Percentiles rank a stretch among this genome's conserved stretches.
Evolutionary conservation across 2,329 filamentous ascomycete species (phyloP).

Genomic region (Metarhizium robertsii): DNA sequence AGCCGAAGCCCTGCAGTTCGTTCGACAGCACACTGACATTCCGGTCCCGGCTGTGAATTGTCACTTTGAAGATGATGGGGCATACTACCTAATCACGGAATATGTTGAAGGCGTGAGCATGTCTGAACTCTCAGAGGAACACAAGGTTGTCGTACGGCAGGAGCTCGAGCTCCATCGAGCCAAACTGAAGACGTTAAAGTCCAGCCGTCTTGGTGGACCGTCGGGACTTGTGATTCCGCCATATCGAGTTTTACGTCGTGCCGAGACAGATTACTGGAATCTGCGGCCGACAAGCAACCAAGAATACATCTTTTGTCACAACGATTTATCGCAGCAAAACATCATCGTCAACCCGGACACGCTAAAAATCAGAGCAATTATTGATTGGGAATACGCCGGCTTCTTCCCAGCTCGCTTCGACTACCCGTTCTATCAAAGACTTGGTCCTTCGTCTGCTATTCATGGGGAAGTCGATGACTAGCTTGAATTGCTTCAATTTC

Average conservation of each 20-base stretch:
- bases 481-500: conserved; percentile 1
- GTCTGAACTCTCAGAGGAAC: neutral
- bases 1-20: neutral
- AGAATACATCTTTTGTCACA: neutral
- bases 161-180: neutral
- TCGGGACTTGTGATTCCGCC: neutral
- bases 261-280: no score
- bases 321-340: neutral
- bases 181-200: neutral
- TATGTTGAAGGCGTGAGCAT: conserved; percentile 8
- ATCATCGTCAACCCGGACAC: neutral
- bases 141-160: no score
- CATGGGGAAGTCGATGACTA: conserved; percentile 7
- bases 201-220: neutral
- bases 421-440: conserved; percentile 11
- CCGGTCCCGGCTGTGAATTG: conserved; percentile 7
- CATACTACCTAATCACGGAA: conserved; percentile 1
- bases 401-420: conserved; percentile 12
- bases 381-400: neutral
- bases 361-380: neutral
- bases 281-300: neutral
- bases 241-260: neutral
- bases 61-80: conserved; percentile 2
- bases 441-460: conserved; percentile 11
- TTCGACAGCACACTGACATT: neutral